phyloP scores from a whole-genome alignment of 1,284 basidiomycete species.

The Moesziomyces sp. region DNA sequence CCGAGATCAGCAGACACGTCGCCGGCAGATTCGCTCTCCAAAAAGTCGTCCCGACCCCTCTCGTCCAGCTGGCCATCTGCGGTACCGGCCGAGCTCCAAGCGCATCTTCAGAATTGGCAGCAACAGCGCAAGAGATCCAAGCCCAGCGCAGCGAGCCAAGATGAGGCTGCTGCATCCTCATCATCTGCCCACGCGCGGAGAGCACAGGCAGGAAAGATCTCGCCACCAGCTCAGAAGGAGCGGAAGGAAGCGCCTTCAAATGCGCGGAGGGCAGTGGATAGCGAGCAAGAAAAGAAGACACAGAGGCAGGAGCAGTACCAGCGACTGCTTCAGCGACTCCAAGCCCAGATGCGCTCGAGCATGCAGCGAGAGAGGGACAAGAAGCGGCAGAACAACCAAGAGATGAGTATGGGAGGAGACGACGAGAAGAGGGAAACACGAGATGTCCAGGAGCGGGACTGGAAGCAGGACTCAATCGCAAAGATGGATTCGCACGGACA shows the following conservation, averaged over 20 bases:
- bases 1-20: background rate
- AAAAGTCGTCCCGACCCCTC: background rate
- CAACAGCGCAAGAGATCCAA: slow-evolving; percentile 15
- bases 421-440: background rate
- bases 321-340: slow-evolving; percentile 18
- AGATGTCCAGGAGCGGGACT: too few species aligned
- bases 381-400: slow-evolving; percentile 13
- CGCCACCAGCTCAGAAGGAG: background rate
- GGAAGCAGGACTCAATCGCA: too few species aligned
- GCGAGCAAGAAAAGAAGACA: slow-evolving; percentile 21
- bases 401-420: background rate
- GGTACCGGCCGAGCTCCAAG: slow-evolving; percentile 16
- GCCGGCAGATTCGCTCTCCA: background rate
- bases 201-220: background rate
- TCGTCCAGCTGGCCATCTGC: slow-evolving; percentile 2
- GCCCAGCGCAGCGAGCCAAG: background rate
- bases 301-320: slow-evolving; percentile 31
- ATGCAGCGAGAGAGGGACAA: slow-evolving; percentile 28
- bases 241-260: background rate
- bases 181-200: background rate
- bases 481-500: too few species aligned
- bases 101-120: slow-evolving; percentile 17
- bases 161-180: background rate
- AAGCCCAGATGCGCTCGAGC: slow-evolving; percentile 26
- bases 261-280: slow-evolving; percentile 6